phyloP scores from a whole-genome alignment of 2,329 filamentous ascomycete species.

The Cadophora gregata region DNA sequence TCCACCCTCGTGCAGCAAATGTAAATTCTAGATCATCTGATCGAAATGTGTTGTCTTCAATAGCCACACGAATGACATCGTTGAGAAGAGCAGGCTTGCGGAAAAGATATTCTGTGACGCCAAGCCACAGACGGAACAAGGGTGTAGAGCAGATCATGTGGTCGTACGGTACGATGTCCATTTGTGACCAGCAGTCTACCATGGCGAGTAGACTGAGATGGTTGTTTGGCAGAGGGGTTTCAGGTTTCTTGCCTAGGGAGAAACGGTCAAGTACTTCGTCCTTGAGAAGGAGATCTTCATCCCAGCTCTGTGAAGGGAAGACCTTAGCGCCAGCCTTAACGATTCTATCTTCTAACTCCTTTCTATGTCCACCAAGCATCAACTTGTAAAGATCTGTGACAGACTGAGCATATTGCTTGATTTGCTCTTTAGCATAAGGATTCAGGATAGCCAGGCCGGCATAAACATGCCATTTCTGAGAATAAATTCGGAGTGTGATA shows the following conservation, averaged over 20 bases:
- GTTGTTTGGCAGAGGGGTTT: constrained; percentile 77
- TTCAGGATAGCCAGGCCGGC: constrained; percentile 97
- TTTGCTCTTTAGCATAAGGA: constrained; percentile 88
- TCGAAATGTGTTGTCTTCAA: constrained; percentile 91
- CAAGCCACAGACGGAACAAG: constrained; percentile 94
- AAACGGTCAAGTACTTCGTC: constrained; percentile 89
- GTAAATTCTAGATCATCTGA: constrained; percentile 97
- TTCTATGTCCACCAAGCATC: constrained; percentile 85
- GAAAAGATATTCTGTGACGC: constrained; percentile 97
- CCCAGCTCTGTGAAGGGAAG: constrained; percentile 62
- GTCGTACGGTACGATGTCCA: constrained; percentile 94
- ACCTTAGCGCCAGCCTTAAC: constrained; percentile 80
- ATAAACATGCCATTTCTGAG: constrained; percentile 99
- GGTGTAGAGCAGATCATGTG: constrained; percentile 99
- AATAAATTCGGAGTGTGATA: constrained; percentile 94
- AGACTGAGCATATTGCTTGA: constrained; percentile 89
- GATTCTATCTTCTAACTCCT: constrained; percentile 76
- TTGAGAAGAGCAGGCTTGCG: constrained; percentile 81
- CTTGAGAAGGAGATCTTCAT: constrained; percentile 69
- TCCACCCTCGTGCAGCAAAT: constrained; percentile 95
- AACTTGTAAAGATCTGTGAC: constrained; percentile 96
- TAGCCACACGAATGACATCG: constrained; percentile 82
- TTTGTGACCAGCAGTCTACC: constrained; percentile 96
- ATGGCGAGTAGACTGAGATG: constrained; percentile 93
- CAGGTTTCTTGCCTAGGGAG: constrained; percentile 72